A percentile compares a stretch with the other conserved stretches of the same genome.
These are phyloP conservation scores for Aquilaria agallochum DNA, from an alignment of 441 rosid species.

Conservation along the genomic window DNA sequence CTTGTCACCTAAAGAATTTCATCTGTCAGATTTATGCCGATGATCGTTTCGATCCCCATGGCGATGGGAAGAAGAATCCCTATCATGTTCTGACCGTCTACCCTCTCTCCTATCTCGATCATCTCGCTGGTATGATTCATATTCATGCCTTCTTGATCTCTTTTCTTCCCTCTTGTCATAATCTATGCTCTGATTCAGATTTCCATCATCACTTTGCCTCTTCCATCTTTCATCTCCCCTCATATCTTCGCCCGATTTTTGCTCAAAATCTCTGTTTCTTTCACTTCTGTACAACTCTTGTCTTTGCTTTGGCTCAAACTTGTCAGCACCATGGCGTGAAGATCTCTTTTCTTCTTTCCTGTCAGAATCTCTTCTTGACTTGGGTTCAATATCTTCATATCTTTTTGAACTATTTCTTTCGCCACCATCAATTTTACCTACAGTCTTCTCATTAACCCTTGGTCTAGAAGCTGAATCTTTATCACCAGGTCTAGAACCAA, in stretches of 20 bases:
- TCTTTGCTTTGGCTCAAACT: constrained; percentile 13
- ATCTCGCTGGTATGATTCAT: constrained; percentile 34
- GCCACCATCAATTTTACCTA: constrained; percentile 15
- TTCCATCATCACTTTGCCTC: constrained; percentile 19
- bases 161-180: constrained; percentile 25
- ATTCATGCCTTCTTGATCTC: constrained; percentile 26
- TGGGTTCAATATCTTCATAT: constrained; percentile 22
- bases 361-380: constrained; percentile 28
- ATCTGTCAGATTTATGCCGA: constrained; percentile 22
- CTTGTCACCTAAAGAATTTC: background rate
- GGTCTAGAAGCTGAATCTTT: constrained; percentile 22
- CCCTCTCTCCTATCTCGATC: constrained; percentile 27
- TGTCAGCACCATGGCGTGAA: constrained; percentile 20
- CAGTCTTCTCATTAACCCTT: constrained; percentile 22
- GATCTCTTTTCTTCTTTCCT: constrained; percentile 35
- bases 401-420: constrained; percentile 42
- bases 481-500: constrained; percentile 17
- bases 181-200: background rate
- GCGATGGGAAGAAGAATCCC: constrained; percentile 31
- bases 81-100: constrained; percentile 17
- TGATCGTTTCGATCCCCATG: constrained; percentile 30
- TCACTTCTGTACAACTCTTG: constrained; percentile 26
- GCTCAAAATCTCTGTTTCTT: constrained; percentile 23
- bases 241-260: constrained; percentile 16
- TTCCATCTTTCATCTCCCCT: constrained; percentile 24